Base-by-base conservation (phyloP, 805 yeast species). In the Cyberlindnera petersonii region DNA sequence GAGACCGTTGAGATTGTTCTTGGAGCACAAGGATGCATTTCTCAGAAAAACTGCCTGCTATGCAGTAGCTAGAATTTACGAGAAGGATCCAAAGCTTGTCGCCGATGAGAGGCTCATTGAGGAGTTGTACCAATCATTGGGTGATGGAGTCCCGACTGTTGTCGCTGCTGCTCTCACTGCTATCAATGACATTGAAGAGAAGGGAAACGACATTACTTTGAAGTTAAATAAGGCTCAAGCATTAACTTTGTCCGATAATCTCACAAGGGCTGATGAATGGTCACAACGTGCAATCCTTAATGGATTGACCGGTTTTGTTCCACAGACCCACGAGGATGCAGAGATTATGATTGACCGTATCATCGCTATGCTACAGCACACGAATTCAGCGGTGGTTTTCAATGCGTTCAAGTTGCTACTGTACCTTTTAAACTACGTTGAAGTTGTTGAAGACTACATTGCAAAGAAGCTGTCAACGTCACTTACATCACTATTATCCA, bases 311-410 rank as follows among this genome's bases (percentile, higher is more conserved):
- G 63, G 75, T 7, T 86, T 71, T 57, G 82, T 82, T 2, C 97
- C 98, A 2, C 77, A 79, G 46, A 65, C 72, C 0, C 65, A 76
- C n/a, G 67, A 66, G 2, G 91, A 83, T 26, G 87, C 95, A 0
- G 61, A 75, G 30, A 66, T 68, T 4, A 54, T 89, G 51, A 76
- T 86, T 18, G 91, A 83, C 26, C 64, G 71, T 11, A 66, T 77
- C 4, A 58, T 82, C 6, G 88, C 96, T 0, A 75, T 80, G 28
- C 63, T 91, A 18, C 94, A 79, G 53, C 94, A 86, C 56, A 81
- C 79, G 14, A 88, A 86, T 59, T 68, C 95, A 0, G 73, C 93
- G 0, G 93, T 89, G 9, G 91, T 84, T 0, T 59, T 88, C 42
- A 88, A 86, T 50, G 71, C 95, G 0, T 66, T 86, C 38, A 79